These are phyloP conservation scores for Tricharina praecox DNA, from an alignment of 495 filamentous ascomycete genomes.

Conservation along the genomic window DNA sequence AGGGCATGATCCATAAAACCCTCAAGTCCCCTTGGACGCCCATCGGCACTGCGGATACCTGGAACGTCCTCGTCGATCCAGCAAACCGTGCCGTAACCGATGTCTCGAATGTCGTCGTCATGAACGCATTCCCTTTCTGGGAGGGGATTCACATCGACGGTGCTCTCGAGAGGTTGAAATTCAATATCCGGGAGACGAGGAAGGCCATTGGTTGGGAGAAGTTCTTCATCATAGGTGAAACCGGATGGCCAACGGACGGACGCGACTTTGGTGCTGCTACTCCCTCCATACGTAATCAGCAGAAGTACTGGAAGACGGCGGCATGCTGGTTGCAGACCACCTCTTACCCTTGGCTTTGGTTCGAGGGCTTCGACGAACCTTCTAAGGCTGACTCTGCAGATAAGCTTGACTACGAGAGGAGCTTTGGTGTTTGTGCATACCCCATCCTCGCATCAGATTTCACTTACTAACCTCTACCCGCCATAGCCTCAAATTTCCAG, in stretches of 20 bases:
- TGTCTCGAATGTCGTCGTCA: constrained; percentile 11
- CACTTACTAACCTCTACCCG: too few relatives aligned
- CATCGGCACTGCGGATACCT: constrained; percentile 83
- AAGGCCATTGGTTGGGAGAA: constrained; percentile 45
- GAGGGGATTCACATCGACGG: constrained; percentile 12
- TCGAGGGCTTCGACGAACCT: constrained; percentile 22
- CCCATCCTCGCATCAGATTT: background rate
- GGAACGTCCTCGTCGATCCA: constrained; percentile 65
- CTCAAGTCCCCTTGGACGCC: constrained; percentile 25
- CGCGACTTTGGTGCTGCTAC: constrained; percentile 41
- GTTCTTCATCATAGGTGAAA: constrained; percentile 84
- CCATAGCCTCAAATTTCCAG: too few relatives aligned
- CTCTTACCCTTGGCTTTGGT: constrained; percentile 18
- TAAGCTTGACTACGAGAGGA: constrained; percentile 10
- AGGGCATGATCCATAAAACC: constrained; percentile 23
- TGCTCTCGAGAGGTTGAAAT: constrained; percentile 38
- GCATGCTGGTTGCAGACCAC: constrained; percentile 37
- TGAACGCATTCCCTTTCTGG: constrained; percentile 27
- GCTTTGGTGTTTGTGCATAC: constrained; percentile 13
- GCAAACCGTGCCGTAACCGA: constrained; percentile 35
- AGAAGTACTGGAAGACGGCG: constrained; percentile 62
- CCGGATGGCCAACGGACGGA: constrained; percentile 62
- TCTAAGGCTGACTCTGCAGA: constrained; percentile 1
- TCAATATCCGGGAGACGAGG: constrained; percentile 44
- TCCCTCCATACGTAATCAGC: constrained; percentile 49